phyloP scores from a whole-genome alignment of 805 yeast genomes.

The Yamadazyma takamatsuzukensis region DNA sequence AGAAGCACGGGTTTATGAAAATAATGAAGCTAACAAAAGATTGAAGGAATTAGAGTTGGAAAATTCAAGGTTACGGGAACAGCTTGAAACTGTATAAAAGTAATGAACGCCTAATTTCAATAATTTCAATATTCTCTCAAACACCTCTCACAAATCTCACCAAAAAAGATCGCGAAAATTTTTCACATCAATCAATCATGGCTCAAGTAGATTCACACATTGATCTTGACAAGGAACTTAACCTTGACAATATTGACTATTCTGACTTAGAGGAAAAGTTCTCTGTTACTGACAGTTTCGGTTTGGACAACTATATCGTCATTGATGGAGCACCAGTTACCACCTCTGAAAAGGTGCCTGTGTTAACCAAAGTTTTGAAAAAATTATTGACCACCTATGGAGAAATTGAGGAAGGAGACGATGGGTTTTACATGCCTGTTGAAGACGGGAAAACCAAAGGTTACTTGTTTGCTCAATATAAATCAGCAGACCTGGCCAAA shows the following conservation, averaged over 20 bases:
- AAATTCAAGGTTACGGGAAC: conserved; percentile 36
- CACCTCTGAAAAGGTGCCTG: conserved; percentile 82
- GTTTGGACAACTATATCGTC: conserved; percentile 74
- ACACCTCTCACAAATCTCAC: neutral
- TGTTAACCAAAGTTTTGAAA: conserved; percentile 77
- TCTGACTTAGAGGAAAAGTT: conserved; percentile 80
- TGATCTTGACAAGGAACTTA: conserved; percentile 35
- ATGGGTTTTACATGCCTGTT: conserved; percentile 79
- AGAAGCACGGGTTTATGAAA: conserved; percentile 63
- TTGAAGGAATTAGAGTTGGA: conserved; percentile 55
- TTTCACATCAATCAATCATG: conserved; percentile 9
- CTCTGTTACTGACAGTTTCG: conserved; percentile 51
- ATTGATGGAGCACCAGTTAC: conserved; percentile 96
- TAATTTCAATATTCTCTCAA: no score
- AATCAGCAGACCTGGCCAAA: conserved; percentile 60
- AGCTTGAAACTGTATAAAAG: conserved; percentile 3
- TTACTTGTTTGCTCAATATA: conserved; percentile 79
- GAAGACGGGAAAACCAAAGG: conserved; percentile 82
- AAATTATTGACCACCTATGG: conserved; percentile 80
- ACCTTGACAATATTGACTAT: conserved; percentile 61
- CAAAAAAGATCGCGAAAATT: conserved; percentile 6
- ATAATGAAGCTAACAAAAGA: conserved; percentile 49
- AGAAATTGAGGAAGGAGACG: conserved; percentile 53
- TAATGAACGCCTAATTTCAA: neutral
- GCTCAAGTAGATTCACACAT: conserved; percentile 7